Percentiles rank a stretch among this genome's conserved stretches.
phyloP scores from a whole-genome alignment of 148 eudicot genomes.

The Cornus kousa region DNA sequence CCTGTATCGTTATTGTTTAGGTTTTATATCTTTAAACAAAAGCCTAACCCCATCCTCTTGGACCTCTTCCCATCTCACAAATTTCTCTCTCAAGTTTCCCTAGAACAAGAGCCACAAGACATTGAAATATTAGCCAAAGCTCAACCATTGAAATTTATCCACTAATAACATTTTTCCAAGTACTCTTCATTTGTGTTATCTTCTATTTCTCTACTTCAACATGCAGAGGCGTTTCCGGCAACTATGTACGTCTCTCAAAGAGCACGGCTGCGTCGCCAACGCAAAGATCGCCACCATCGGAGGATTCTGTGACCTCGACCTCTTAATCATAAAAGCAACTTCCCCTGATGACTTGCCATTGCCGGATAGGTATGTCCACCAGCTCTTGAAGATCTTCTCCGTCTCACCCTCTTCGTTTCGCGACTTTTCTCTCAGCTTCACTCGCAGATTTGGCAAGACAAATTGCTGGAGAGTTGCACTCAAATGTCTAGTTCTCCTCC shows the following conservation, averaged over 20 bases:
- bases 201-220: background rate
- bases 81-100: background rate
- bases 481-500: constrained; percentile 48
- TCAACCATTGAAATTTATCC: too few relatives aligned
- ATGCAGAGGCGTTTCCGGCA: constrained; percentile 33
- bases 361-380: constrained; percentile 30
- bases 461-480: constrained; percentile 43
- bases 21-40: background rate
- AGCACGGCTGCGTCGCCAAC: constrained; percentile 29
- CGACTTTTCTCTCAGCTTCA: constrained; percentile 27
- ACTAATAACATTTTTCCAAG: too few relatives aligned
- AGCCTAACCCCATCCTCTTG: background rate
- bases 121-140: too few relatives aligned
- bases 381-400: constrained; percentile 33
- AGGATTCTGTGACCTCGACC: constrained; percentile 38
- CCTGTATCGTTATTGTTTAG: background rate
- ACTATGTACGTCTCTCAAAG: constrained; percentile 27
- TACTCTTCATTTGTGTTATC: too few relatives aligned
- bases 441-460: constrained; percentile 31
- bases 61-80: background rate
- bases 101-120: too few relatives aligned
- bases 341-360: constrained; percentile 40
- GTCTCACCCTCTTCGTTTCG: constrained; percentile 27
- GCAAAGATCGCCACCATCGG: constrained; percentile 38
- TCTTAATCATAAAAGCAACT: constrained; percentile 34